phyloP scores from a whole-genome alignment of 2,329 filamentous ascomycete genomes.

The Monilinia aucupariae region DNA sequence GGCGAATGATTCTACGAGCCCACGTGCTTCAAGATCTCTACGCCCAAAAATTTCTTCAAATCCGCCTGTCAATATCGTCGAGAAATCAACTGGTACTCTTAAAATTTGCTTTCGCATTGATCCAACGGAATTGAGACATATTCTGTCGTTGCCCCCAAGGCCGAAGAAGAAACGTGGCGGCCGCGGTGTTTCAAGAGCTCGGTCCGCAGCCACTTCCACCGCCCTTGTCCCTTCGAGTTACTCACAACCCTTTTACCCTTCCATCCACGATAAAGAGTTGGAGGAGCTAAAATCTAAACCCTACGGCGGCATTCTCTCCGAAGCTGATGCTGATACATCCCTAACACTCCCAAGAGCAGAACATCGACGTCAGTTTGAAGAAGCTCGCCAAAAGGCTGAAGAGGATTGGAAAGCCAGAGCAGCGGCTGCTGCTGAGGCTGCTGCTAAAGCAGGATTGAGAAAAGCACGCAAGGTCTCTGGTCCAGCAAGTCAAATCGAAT shows the following conservation, averaged over 20 bases:
- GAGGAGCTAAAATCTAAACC: conserved; percentile 90
- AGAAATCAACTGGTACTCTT: conserved; percentile 36
- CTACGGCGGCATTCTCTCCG: conserved; percentile 87
- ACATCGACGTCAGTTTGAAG: conserved; percentile 82
- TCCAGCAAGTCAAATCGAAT: conserved; percentile 93
- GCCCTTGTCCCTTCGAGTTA: conserved; percentile 25
- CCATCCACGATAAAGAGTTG: conserved; percentile 80
- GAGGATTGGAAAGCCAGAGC: conserved; percentile 78
- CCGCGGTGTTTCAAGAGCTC: conserved; percentile 39
- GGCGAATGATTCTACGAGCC: conserved; percentile 30
- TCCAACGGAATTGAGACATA: conserved; percentile 53
- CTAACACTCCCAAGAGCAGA: conserved; percentile 75
- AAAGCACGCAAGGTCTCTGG: conserved; percentile 72
- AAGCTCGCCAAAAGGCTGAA: conserved; percentile 84
- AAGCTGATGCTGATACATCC: conserved; percentile 84
- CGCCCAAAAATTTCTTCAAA: conserved; percentile 44
- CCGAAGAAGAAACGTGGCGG: conserved; percentile 47
- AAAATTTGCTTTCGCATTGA: conserved; percentile 56
- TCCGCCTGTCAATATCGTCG: conserved; percentile 38
- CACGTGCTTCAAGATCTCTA: conserved; percentile 52
- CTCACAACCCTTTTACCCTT: conserved; percentile 38
- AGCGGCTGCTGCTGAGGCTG: conserved; percentile 60
- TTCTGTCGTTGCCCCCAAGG: conserved; percentile 54
- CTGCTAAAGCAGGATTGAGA: conserved; percentile 56
- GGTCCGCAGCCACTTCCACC: conserved; percentile 35